Evolutionary conservation across 1,284 basidiomycete genomes (phyloP), one percentile per base, ranked within the genome.

Genomic region (Ustilago xerochloae): DNA sequence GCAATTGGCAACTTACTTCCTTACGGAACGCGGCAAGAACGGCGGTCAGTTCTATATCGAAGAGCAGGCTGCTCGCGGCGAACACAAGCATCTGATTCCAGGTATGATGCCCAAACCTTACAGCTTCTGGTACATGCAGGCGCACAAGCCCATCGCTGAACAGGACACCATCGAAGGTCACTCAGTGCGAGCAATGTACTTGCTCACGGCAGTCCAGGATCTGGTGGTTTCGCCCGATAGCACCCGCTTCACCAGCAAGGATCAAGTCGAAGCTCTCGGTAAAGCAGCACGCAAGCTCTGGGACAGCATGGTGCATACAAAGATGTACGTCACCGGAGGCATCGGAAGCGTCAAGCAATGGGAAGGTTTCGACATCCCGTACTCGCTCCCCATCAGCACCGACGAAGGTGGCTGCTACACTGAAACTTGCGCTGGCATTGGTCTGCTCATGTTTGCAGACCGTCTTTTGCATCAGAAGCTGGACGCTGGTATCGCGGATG

Each of bases 71-170:
- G 12, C 33, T 22, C 52, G 65, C 10, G 59, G 59, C 41, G 65
- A 68, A 35, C 58, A 68, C 20, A 41, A 26, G 7, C 58, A 62
- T 18, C 13, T 32, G 1, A 51, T 56, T 16, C 65, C 65, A 8
- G 48, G 26, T 20, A 68, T 62, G 58, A 62, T 62, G 65, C 65
- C 65, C 9, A 62, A 62, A 18, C 52, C 53, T 13, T 61, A 56
- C 54, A 47, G 39, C 49, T 57, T 62, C 58, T 68, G 65, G 65
- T 68, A 68, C 50, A 68, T 68, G 65, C 65, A 68, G 35, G 65
- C 65, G 20, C 65, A 68, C 53, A 57, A 51, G 18, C 65, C 53
- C 3, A 68, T 68, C 20, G 53, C 47, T 16, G 58, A 68, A 30
- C 65, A 68, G 33, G 48, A 61, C 39, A 57, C 52, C 15, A 62